Evolutionary conservation across 306 rosid genomes (phyloP).

Genomic region (Lathyrus aphaca): DNA sequence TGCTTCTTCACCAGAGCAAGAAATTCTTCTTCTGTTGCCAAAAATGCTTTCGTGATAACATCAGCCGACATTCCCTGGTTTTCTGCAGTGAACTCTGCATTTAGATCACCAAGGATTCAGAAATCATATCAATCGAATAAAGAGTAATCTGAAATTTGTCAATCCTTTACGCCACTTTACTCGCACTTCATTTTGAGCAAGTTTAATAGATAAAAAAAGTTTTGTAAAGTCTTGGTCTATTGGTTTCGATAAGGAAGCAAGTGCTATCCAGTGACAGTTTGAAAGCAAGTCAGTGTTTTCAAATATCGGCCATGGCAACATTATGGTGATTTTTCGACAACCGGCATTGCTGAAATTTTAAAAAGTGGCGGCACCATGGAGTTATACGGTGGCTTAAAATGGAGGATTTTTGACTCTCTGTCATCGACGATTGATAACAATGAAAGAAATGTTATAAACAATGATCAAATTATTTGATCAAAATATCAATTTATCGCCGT

Average conservation of each 20-base stretch:
- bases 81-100: slow-evolving; percentile 80
- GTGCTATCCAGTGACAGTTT: neutral
- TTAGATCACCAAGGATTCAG: slow-evolving; percentile 59
- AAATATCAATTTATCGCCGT: neutral
- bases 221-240: neutral
- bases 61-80: slow-evolving; percentile 79
- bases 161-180: neutral
- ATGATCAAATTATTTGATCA: neutral
- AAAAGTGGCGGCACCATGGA: too few relatives aligned
- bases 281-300: too few relatives aligned
- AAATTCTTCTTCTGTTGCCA: slow-evolving; percentile 91
- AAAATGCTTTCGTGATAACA: slow-evolving; percentile 77
- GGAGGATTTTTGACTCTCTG: too few relatives aligned
- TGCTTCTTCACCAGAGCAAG: slow-evolving; percentile 73
- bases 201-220: neutral
- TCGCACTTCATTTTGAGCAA: neutral
- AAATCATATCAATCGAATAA: slow-evolving; percentile 33
- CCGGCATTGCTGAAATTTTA: too few relatives aligned
- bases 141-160: slow-evolving; percentile 6
- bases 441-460: neutral
- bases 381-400: too few relatives aligned
- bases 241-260: neutral
- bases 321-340: too few relatives aligned
- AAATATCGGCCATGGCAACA: too few relatives aligned
- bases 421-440: too few relatives aligned